Base-by-base conservation (phyloP, 164 flowering plant species). In the Vitis labrusca region DNA sequence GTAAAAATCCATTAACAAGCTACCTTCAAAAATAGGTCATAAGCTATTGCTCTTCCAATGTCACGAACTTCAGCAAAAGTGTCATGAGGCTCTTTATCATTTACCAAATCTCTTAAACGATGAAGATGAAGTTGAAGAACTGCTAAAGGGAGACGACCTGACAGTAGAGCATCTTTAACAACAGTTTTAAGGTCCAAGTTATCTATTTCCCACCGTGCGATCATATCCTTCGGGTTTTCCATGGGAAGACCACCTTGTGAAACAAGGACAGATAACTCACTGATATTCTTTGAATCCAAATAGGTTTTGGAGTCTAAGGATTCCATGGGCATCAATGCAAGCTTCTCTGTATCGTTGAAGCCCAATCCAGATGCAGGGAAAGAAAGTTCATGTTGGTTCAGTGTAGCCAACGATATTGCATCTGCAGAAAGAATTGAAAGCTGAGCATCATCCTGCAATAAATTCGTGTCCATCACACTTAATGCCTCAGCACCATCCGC, bases 141-240 rank as follows among this genome's bases (percentile, higher is more conserved):
- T 37, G 99, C 99, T 71, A 96, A 80, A 67, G 99, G 99, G 54
- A 96, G 89, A 69, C 99, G 98, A 54, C 94, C 98, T 71, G 91
- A 88, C 50, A 80, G 85, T 66, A 96, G 62, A 68, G 99, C 99
- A 85, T 96, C 98, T 74, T 80, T 82, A 14, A 96, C 99, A 64
- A 96, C 88, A 77, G 85, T 81, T 81, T 83, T 90, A 53, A 90
- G 71, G 76, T 93, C 97, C 79, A 91, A 67, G 60, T 93, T 89
- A 75, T 83, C 85, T 12, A 85, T 49, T 75, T 85, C 89, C 98
- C 98, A 93, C 51, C 98, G 97, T 54, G 90, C 84, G 68, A 96
- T 85, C 97, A 91, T 93, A 78, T 93, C 97, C 74, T 85, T 91
- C 8, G 98, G 92, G 75, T 89, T 90, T 78, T 96, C 98, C 73